Base-by-base conservation (phyloP, 2,329 filamentous ascomycete species). In the Colletotrichum sp. region DNA sequence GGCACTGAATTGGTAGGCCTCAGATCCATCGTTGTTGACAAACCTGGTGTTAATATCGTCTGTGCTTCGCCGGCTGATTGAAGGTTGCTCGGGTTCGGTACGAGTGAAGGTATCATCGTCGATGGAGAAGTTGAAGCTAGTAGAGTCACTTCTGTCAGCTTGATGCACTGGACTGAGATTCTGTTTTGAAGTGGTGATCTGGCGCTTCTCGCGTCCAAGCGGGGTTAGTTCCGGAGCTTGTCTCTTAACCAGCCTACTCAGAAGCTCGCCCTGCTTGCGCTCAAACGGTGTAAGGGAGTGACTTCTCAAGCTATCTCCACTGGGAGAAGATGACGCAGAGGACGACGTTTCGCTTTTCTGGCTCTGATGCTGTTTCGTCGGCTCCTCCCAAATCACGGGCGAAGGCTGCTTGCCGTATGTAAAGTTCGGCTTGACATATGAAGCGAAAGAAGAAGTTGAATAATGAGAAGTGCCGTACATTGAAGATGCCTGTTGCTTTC, bases 11-110 rank as follows among this genome's bases (percentile, higher is more conserved):
- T 89, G 85, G 87, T 87, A 90, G 24, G 84, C 82, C 39, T 84
- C 82, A 7, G 84, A 78, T 59, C 84, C 81, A 24, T 91, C 88
- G 16, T 88, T 87, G 6, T 89, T 85, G 24, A 88, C 88, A 82
- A 93, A 93, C 52, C 85, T 89, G 21, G 91, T 93, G 81, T 92
- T 91, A 78, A 93, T 93, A 68, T 89, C 91, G 72, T 93, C 91
- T 24, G 89, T 85, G 79, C 89, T 92, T 72, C 83, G 88, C 76
- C 87, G 88, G 52, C 85, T 80, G 76, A 92, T 91, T 4, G 82
- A 82, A 57, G 85, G 82, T 44, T 81, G 83, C 24, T 84, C 81
- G n/a, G 85, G 80, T 12, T 83, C 82, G 8, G 85, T 81, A 36
- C 80, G 79, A 13, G 80, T 79, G 69, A 87, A 86, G 1, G 84